Evolutionary conservation across 768 basidiomycete species (phyloP).

Genomic region (Boletus bicolor): DNA sequence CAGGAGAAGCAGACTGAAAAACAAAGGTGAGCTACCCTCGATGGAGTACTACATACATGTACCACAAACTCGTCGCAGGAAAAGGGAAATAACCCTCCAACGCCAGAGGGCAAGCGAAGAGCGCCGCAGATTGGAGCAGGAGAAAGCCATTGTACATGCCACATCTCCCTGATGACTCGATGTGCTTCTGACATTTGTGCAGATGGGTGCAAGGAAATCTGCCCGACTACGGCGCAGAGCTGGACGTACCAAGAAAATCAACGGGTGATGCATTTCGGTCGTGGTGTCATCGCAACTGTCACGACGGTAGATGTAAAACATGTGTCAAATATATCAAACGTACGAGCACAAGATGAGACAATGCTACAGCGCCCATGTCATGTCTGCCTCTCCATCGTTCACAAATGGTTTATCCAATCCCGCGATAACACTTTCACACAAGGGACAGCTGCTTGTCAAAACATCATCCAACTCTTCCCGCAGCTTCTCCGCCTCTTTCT

Average conservation of each 20-base stretch:
- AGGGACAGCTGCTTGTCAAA: slow-evolving; percentile 83
- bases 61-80: slow-evolving; percentile 37
- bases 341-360: neutral
- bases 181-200: slow-evolving; percentile 1
- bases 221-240: slow-evolving; percentile 68
- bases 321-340: slow-evolving; percentile 1
- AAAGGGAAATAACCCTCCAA: slow-evolving; percentile 64
- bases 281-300: neutral
- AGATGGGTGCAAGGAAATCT: slow-evolving; percentile 83
- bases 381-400: slow-evolving; percentile 71
- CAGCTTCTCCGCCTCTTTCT: slow-evolving; percentile 67
- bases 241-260: slow-evolving; percentile 78
- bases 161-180: neutral
- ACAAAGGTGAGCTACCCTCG: slow-evolving; percentile 43
- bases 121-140: slow-evolving; percentile 50
- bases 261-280: slow-evolving; percentile 46
- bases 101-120: slow-evolving; percentile 75
- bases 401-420: slow-evolving; percentile 88
- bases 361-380: slow-evolving; percentile 66
- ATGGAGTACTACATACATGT: neutral
- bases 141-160: slow-evolving; percentile 28
- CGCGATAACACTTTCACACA: slow-evolving; percentile 87
- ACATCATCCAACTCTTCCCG: slow-evolving; percentile 85
- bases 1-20: slow-evolving; percentile 73
- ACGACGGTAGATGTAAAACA: slow-evolving; percentile 9